phyloP scores from a whole-genome alignment of 1,284 basidiomycete genomes.

The Pseudozyma tsukubaensis region DNA sequence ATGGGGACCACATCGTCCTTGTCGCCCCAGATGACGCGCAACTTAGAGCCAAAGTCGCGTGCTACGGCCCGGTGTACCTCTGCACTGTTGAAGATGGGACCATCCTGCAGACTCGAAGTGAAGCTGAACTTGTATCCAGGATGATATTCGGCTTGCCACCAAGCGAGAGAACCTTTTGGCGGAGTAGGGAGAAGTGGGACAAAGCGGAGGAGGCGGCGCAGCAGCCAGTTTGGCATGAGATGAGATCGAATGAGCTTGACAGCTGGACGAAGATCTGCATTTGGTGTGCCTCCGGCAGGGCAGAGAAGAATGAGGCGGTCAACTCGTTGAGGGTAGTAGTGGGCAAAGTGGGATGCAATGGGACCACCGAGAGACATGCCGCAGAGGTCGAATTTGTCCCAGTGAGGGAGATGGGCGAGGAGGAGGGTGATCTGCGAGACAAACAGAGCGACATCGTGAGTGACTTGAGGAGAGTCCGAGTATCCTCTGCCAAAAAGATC shows the following conservation, averaged over 20 bases:
- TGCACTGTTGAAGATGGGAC: slow-evolving; percentile 36
- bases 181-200: slow-evolving; percentile 42
- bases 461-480: slow-evolving; percentile 44
- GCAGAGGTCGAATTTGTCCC: slow-evolving; percentile 48
- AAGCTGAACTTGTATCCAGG: slow-evolving; percentile 48
- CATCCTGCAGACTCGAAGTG: slow-evolving; percentile 41
- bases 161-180: slow-evolving; percentile 33
- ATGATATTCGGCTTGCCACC: slow-evolving; percentile 49
- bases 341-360: slow-evolving; percentile 43
- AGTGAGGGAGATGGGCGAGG: slow-evolving; percentile 40
- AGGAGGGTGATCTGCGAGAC: slow-evolving; percentile 50
- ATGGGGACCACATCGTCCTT: slow-evolving; percentile 49
- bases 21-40: slow-evolving; percentile 50
- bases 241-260: slow-evolving; percentile 44
- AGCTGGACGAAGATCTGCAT: slow-evolving; percentile 24
- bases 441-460: slow-evolving; percentile 44
- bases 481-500: slow-evolving; percentile 51
- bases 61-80: slow-evolving; percentile 35
- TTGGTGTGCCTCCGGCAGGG: slow-evolving; percentile 45
- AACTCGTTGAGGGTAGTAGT: slow-evolving; percentile 46
- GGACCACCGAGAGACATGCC: slow-evolving; percentile 51
- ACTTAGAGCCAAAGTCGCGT: slow-evolving; percentile 19
- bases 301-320: slow-evolving; percentile 45
- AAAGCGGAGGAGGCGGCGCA: slow-evolving; percentile 26
- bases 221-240: slow-evolving; percentile 29